phyloP scores from a whole-genome alignment of 2,329 filamentous ascomycete genomes.

The Ophiostoma australiae region DNA sequence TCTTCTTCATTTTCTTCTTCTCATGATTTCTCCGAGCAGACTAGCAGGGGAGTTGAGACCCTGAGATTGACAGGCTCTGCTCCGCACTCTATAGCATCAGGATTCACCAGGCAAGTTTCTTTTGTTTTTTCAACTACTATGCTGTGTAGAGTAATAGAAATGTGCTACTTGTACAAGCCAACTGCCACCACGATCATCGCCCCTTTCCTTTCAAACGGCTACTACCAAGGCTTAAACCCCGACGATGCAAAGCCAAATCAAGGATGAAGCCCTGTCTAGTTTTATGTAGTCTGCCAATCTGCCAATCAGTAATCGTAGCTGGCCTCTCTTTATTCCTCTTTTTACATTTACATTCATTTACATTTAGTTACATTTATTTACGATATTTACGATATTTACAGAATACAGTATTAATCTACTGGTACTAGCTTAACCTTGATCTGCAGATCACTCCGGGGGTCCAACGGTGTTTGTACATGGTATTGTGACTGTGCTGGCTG shows the following conservation, averaged over 20 bases:
- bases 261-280: not conserved
- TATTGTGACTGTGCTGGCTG: too few relatives aligned
- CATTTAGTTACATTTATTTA: too few relatives aligned
- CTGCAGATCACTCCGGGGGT: too few relatives aligned
- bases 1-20: not conserved
- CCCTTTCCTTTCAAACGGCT: not conserved
- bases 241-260: constrained; percentile 1
- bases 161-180: too few relatives aligned
- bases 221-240: not conserved
- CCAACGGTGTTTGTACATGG: too few relatives aligned
- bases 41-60: not conserved
- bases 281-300: not conserved
- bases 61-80: not conserved
- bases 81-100: not conserved
- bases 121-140: not conserved
- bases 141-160: too few relatives aligned
- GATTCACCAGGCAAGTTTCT: too few relatives aligned
- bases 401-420: too few relatives aligned
- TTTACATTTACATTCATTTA: not conserved
- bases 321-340: not conserved
- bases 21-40: not conserved
- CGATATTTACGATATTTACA: too few relatives aligned
- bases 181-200: not conserved
- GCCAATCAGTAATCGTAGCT: not conserved
- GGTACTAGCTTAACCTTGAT: too few relatives aligned